A percentile compares a stretch with the other conserved stretches of the same genome.
phyloP scores from a whole-genome alignment of 768 basidiomycete species.

The Boletus eberwhitei region DNA sequence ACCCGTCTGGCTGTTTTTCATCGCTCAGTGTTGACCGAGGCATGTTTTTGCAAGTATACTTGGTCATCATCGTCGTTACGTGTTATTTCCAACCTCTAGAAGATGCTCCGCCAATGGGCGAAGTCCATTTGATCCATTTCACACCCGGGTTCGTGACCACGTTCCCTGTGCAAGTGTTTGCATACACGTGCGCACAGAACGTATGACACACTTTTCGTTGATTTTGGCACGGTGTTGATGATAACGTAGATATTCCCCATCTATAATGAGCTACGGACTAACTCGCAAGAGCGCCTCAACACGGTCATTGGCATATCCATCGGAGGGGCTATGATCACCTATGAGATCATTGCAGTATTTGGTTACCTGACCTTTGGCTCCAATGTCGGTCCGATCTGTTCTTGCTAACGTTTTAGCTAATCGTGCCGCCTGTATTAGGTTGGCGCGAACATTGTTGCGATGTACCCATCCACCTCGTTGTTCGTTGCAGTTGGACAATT shows the following conservation, averaged over 20 bases:
- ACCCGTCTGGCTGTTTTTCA: not conserved
- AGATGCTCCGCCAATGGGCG: conserved; percentile 59
- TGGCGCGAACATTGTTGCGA: conserved; percentile 89
- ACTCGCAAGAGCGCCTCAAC: conserved; percentile 83
- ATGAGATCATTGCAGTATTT: conserved; percentile 84
- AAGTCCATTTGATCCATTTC: conserved; percentile 69
- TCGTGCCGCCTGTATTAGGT: conserved; percentile 44
- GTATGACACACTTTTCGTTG: conserved; percentile 41
- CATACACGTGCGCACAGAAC: conserved; percentile 91
- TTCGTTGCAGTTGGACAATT: conserved; percentile 92
- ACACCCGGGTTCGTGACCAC: conserved; percentile 76
- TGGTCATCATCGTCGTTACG: conserved; percentile 72
- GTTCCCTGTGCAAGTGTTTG: conserved; percentile 92
- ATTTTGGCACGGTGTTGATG: conserved; percentile 5
- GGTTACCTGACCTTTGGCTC: conserved; percentile 94
- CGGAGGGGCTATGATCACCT: conserved; percentile 76
- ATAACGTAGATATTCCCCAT: conserved; percentile 77
- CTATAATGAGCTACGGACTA: conserved; percentile 84
- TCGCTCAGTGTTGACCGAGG: not conserved
- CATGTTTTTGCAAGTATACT: conserved; percentile 51
- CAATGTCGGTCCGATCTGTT: conserved; percentile 44
- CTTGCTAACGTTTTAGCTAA: conserved; percentile 1
- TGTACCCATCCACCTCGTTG: conserved; percentile 87
- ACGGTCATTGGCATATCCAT: conserved; percentile 84
- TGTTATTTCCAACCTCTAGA: conserved; percentile 77